These are phyloP conservation scores for Amanita inopinata DNA, from an alignment of 768 basidiomycete species.

Conservation along the genomic window DNA sequence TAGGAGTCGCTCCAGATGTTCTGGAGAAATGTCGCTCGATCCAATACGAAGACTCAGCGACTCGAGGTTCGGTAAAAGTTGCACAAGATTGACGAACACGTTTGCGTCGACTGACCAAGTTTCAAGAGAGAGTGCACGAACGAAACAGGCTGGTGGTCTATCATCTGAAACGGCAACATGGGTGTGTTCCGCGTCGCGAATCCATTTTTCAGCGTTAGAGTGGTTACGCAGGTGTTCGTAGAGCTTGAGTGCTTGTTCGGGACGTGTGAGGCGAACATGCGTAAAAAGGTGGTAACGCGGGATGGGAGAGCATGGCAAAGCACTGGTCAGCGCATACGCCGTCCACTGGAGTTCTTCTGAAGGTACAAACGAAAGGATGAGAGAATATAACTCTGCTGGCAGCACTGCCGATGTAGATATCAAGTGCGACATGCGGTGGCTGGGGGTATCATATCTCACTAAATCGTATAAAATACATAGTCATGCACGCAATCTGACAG, in stretches of 20 bases:
- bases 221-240: slow-evolving; percentile 41
- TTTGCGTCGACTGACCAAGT: slow-evolving; percentile 70
- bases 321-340: slow-evolving; percentile 48
- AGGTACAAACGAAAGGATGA: slow-evolving; percentile 45
- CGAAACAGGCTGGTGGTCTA: slow-evolving; percentile 23
- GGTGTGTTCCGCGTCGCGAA: too few species aligned
- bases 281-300: slow-evolving; percentile 49
- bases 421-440: slow-evolving; percentile 1
- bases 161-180: too few species aligned
- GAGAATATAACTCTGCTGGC: slow-evolving; percentile 59
- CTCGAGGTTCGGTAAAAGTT: slow-evolving; percentile 40
- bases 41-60: slow-evolving; percentile 61
- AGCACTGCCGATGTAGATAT: slow-evolving; percentile 25
- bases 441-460: slow-evolving; percentile 5
- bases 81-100: slow-evolving; percentile 59
- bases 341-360: slow-evolving; percentile 37
- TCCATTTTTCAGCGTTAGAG: neutral
- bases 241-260: slow-evolving; percentile 47
- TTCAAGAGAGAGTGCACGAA: slow-evolving; percentile 43
- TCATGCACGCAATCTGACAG: too few species aligned
- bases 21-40: slow-evolving; percentile 65
- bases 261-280: slow-evolving; percentile 38
- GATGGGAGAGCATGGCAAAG: slow-evolving; percentile 52
- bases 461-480: neutral
- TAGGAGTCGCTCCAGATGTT: slow-evolving; percentile 66